Evolutionary conservation across 331 rosid genomes (phyloP).

Genomic region (Telfairia occidentalis): DNA sequence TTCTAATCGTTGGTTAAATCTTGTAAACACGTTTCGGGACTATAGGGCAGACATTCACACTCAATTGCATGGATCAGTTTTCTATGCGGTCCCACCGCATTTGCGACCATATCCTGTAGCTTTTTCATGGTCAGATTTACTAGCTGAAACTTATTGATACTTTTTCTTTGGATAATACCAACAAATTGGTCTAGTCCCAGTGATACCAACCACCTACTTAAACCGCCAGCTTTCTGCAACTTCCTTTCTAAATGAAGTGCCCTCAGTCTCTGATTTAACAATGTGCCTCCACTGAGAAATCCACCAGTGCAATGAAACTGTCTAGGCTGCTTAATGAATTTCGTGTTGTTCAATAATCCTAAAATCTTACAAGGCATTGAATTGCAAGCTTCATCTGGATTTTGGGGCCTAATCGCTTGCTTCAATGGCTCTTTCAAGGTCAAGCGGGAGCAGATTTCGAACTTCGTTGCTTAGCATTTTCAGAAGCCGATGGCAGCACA

Average conservation of each 20-base stretch:
- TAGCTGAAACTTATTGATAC: conserved; percentile 56
- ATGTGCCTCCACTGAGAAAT: conserved; percentile 22
- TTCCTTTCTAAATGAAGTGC: conserved; percentile 71
- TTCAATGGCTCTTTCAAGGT: conserved; percentile 22
- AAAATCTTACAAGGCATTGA: conserved; percentile 17
- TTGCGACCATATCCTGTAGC: conserved; percentile 90
- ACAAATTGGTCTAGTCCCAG: conserved; percentile 74
- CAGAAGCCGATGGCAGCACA: conserved; percentile 12
- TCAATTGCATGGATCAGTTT: conserved; percentile 86
- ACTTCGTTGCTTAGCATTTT: conserved; percentile 19
- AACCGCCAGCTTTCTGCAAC: conserved; percentile 77
- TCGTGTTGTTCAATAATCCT: conserved; percentile 23
- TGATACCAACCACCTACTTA: conserved; percentile 65
- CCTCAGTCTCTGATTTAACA: conserved; percentile 42
- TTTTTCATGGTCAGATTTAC: conserved; percentile 77
- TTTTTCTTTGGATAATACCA: conserved; percentile 51
- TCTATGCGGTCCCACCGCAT: conserved; percentile 90
- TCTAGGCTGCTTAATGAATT: conserved; percentile 32
- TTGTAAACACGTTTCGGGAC: conserved; percentile 25
- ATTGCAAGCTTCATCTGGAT: conserved; percentile 21
- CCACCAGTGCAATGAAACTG: conserved; percentile 25
- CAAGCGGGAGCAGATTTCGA: conserved; percentile 28
- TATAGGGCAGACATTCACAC: conserved; percentile 74
- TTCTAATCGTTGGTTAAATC: background rate
- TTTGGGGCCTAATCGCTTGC: conserved; percentile 22